Conservation (phyloP, 2,329 filamentous ascomycete genomes). For the Xylariomycetidae sp. region DNA sequence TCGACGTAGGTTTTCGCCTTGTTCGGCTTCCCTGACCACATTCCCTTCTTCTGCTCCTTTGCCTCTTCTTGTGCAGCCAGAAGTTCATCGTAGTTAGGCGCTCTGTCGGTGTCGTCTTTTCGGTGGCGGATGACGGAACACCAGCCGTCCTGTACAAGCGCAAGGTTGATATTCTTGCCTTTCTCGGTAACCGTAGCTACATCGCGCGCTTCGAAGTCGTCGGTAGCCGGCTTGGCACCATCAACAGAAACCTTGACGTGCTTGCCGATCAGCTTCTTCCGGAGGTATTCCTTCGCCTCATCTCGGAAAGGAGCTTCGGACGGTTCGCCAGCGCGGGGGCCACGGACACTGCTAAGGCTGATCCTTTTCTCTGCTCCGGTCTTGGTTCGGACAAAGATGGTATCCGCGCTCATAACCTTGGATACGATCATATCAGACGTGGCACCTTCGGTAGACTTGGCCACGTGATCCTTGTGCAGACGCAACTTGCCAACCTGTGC, state of each 20-base stretch:
- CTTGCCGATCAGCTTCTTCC: constrained; percentile 93
- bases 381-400: constrained; percentile 80
- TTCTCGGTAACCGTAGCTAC: constrained; percentile 82
- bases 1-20: constrained; percentile 79
- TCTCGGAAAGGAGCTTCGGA: constrained; percentile 84
- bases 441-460: constrained; percentile 56
- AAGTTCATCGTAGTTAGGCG: constrained; percentile 88
- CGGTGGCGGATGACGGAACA: constrained; percentile 91
- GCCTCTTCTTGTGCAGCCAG: constrained; percentile 75
- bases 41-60: constrained; percentile 83
- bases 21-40: constrained; percentile 87
- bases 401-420: constrained; percentile 84
- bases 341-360: constrained; percentile 86
- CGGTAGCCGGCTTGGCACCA: constrained; percentile 80
- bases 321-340: constrained; percentile 82
- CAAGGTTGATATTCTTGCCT: constrained; percentile 79
- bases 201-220: constrained; percentile 90
- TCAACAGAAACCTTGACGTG: constrained; percentile 86
- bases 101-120: constrained; percentile 89
- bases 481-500: constrained; percentile 73
- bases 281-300: constrained; percentile 92
- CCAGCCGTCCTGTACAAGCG: constrained; percentile 87
- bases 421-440: constrained; percentile 77
- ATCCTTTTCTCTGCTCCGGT: constrained; percentile 80
- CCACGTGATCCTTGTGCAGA: constrained; percentile 74